Conservation (phyloP, 2,329 filamentous ascomycete species). For the Mycosphaerella arachidis region DNA sequence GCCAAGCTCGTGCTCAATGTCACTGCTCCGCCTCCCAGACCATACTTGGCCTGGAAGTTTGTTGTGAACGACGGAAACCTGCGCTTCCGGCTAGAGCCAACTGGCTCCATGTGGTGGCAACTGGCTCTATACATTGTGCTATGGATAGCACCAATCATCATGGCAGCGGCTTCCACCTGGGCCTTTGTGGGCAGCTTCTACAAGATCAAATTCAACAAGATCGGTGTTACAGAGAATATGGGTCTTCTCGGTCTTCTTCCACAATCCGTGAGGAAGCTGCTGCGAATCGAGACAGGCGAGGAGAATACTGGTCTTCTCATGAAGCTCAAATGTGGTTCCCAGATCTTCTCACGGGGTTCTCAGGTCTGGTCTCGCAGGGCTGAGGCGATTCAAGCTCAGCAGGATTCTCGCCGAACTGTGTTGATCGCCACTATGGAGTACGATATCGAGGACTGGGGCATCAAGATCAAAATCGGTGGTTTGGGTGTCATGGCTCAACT, state of each 20-base stretch:
- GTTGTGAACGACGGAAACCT: slow-evolving; percentile 51
- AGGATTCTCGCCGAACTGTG: slow-evolving; percentile 43
- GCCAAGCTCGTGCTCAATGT: slow-evolving; percentile 46
- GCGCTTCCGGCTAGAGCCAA: slow-evolving; percentile 48
- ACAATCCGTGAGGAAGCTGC: slow-evolving; percentile 5
- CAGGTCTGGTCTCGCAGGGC: slow-evolving; percentile 7
- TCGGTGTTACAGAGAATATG: slow-evolving; percentile 35
- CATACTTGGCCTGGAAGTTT: slow-evolving; percentile 52
- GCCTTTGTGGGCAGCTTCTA: slow-evolving; percentile 58
- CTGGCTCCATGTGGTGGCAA: slow-evolving; percentile 50
- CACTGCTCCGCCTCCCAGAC: slow-evolving; percentile 47
- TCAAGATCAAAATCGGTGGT: slow-evolving; percentile 67
- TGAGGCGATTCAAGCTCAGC: slow-evolving; percentile 5
- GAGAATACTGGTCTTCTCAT: neutral
- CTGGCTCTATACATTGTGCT: slow-evolving; percentile 52
- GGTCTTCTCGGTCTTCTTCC: slow-evolving; percentile 20
- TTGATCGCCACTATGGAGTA: slow-evolving; percentile 67
- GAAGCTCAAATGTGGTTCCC: slow-evolving; percentile 1
- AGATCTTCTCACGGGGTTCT: slow-evolving; percentile 6
- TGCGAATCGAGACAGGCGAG: slow-evolving; percentile 4
- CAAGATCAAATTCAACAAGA: slow-evolving; percentile 56
- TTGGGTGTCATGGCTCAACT: slow-evolving; percentile 65
- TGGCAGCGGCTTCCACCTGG: slow-evolving; percentile 47
- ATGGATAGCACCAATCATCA: slow-evolving; percentile 48
- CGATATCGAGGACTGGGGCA: slow-evolving; percentile 63